These are phyloP conservation scores for Aspergillus sp. DNA, from an alignment of 2,329 filamentous ascomycete genomes.

Conservation along the genomic window DNA sequence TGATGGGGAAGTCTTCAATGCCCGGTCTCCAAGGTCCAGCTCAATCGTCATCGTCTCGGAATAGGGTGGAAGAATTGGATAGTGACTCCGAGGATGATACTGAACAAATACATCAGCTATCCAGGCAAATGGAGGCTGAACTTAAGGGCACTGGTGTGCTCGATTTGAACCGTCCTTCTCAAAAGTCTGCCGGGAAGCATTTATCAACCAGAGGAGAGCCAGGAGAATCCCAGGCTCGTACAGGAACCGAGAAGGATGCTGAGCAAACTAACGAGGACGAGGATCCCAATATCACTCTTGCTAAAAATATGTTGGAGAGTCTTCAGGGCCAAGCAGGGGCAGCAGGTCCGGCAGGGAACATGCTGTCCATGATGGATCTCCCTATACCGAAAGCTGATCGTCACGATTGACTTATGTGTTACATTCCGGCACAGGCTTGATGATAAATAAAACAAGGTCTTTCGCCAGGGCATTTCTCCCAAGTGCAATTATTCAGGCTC, in stretches of 20 bases:
- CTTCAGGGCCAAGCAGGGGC: constrained; percentile 84
- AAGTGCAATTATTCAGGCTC: not conserved
- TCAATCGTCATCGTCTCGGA: constrained; percentile 11
- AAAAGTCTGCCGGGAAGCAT: constrained; percentile 12
- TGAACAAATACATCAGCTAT: constrained; percentile 43
- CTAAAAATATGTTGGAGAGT: constrained; percentile 82
- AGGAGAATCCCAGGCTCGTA: constrained; percentile 10
- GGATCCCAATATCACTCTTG: constrained; percentile 76
- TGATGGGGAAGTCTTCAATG: constrained; percentile 64
- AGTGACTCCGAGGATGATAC: constrained; percentile 49
- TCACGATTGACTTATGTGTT: not conserved
- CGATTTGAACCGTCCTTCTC: constrained; percentile 25
- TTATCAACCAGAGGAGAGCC: constrained; percentile 24
- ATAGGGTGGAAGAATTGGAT: constrained; percentile 42
- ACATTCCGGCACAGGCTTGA: not conserved
- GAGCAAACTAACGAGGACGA: constrained; percentile 44
- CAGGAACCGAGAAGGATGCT: constrained; percentile 11
- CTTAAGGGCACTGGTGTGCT: constrained; percentile 39
- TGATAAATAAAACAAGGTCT: not conserved
- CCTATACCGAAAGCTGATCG: constrained; percentile 68
- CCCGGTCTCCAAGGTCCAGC: constrained; percentile 13
- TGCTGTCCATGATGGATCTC: constrained; percentile 79
- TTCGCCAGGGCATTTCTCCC: not conserved
- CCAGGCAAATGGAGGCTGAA: constrained; percentile 41
- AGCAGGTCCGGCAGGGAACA: constrained; percentile 77